phyloP scores from a whole-genome alignment of 345 rosid genomes.

The Excoecaria cochinchinensis region DNA sequence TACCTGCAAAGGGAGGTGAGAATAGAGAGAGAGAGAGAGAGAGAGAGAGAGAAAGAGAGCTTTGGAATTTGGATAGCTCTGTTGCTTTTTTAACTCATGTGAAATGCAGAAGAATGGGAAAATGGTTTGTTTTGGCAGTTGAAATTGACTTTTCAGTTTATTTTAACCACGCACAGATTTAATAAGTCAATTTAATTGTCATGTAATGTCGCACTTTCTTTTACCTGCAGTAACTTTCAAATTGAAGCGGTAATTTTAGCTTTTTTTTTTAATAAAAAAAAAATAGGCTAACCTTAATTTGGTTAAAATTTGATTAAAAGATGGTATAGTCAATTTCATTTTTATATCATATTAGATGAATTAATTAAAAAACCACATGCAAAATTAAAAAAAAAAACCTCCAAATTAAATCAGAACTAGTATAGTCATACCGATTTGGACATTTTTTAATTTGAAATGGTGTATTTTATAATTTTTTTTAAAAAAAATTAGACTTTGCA shows the following conservation, averaged over 20 bases:
- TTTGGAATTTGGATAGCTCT: slow-evolving; percentile 40
- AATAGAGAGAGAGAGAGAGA: not conserved
- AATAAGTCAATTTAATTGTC: too few relatives aligned
- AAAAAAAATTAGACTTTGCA: too few relatives aligned
- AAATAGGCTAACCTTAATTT: not conserved
- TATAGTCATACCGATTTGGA: too few relatives aligned
- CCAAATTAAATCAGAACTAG: too few relatives aligned
- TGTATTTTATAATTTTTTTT: too few relatives aligned
- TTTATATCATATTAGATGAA: too few relatives aligned
- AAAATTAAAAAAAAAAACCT: too few relatives aligned
- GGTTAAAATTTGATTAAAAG: too few relatives aligned
- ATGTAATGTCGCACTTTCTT: too few relatives aligned
- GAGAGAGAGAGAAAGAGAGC: slow-evolving; percentile 15
- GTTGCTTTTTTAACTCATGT: not conserved
- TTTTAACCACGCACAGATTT: not conserved
- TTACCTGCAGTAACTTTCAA: not conserved
- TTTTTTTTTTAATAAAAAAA: not conserved
- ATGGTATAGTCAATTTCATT: too few relatives aligned
- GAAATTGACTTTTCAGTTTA: slow-evolving; percentile 26
- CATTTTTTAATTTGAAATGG: too few relatives aligned
- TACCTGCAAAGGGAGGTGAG: slow-evolving; percentile 24
- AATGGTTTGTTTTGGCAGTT: slow-evolving; percentile 12
- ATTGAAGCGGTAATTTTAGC: slow-evolving; percentile 1
- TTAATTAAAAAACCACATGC: too few relatives aligned
- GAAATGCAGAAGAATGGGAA: not conserved